Evolutionary conservation across 106 monocot genomes (phyloP).

Genomic region (Cymbidium sinense): DNA sequence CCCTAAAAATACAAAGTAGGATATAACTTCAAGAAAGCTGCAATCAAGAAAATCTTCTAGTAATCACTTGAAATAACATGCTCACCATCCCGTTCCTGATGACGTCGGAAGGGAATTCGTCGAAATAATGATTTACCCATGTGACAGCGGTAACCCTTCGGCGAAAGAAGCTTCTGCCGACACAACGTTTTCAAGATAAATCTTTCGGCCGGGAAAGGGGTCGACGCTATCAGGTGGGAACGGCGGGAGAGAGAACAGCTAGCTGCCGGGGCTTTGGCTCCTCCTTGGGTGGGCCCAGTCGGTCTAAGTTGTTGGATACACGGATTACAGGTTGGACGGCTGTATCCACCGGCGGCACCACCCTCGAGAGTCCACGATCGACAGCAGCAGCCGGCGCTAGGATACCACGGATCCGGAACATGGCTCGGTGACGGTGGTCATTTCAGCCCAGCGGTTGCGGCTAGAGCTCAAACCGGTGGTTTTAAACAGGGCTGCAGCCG

Average conservation of each 20-base stretch:
- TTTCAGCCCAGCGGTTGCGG: too few species aligned
- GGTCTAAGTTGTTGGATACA: conserved; percentile 60
- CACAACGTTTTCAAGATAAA: neutral
- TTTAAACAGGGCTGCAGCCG: too few species aligned
- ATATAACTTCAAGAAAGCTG: too few species aligned
- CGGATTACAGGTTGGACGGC: conserved; percentile 42
- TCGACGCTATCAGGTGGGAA: conserved; percentile 30
- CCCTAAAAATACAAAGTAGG: too few species aligned
- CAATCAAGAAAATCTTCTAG: neutral
- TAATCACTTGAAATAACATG: neutral
- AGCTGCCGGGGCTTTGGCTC: conserved; percentile 81
- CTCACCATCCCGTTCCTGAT: conserved; percentile 61
- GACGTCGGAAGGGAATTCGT: conserved; percentile 39
- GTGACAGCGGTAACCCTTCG: conserved; percentile 62
- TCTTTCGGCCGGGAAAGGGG: conserved; percentile 65
- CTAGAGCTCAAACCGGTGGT: too few species aligned
- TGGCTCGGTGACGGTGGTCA: neutral
- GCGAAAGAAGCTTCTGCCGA: neutral
- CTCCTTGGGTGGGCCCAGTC: conserved; percentile 58
- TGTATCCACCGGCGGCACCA: conserved; percentile 42
- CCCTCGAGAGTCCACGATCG: conserved; percentile 28
- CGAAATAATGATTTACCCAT: conserved; percentile 92
- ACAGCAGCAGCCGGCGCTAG: neutral
- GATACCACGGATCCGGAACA: conserved; percentile 11
- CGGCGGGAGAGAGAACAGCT: conserved; percentile 74